Evolutionary conservation across 2,329 filamentous ascomycete species (phyloP).

Genomic region (Cladosporium austrohemisphaericum): DNA sequence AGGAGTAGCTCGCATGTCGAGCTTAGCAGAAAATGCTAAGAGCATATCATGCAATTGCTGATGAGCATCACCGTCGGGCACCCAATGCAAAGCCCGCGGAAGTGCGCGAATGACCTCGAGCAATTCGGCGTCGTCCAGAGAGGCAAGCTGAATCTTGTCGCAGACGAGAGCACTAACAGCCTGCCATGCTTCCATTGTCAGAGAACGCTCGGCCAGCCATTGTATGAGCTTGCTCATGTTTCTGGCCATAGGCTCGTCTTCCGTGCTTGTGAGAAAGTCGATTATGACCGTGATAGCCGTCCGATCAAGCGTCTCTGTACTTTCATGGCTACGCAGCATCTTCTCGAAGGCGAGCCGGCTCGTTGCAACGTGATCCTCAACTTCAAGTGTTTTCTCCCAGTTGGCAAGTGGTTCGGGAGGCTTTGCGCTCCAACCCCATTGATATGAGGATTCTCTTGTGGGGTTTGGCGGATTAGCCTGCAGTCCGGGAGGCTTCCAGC

Average conservation of each 20-base stretch:
- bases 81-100: not conserved
- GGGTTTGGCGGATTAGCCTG: slow-evolving; percentile 11
- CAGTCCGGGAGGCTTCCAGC: slow-evolving; percentile 24
- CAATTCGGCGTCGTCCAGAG: slow-evolving; percentile 6
- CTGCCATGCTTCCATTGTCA: not conserved
- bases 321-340: slow-evolving; percentile 15
- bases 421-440: not conserved
- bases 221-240: slow-evolving; percentile 22
- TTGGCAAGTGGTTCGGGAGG: not conserved
- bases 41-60: not conserved
- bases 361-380: slow-evolving; percentile 16
- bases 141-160: slow-evolving; percentile 8
- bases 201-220: slow-evolving; percentile 19
- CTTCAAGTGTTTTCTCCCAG: slow-evolving; percentile 8
- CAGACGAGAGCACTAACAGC: not conserved
- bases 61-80: not conserved
- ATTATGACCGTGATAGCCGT: slow-evolving; percentile 16
- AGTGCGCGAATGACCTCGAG: slow-evolving; percentile 5
- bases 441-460: not conserved
- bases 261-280: slow-evolving; percentile 24
- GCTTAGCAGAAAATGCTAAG: not conserved
- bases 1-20: not conserved
- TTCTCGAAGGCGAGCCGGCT: slow-evolving; percentile 24
- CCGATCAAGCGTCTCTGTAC: not conserved
- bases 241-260: slow-evolving; percentile 24